Evolutionary conservation across 1,284 basidiomycete species (phyloP), one percentile per base, ranked within the genome.

Genomic region (Ceraceosorus guamensis): DNA sequence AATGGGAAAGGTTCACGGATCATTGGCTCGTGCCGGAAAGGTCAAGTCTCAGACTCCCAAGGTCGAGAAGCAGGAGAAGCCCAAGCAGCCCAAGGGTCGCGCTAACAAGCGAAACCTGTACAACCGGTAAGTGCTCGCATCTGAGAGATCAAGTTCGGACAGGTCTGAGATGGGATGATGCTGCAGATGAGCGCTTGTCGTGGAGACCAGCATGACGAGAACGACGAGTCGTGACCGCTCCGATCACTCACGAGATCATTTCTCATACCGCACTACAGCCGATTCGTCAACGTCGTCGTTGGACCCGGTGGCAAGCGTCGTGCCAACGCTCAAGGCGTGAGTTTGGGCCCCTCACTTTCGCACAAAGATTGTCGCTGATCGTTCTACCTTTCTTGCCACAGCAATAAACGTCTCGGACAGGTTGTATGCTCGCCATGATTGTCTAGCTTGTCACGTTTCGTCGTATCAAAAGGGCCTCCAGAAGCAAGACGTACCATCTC

Each of bases 11-110:
- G 93, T 96, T 82, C 92, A 97, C 88, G 92, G 93, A 81, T 96
- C 92, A 79, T 91, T 97, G 82, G 92, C 92, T 81, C 92, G 93
- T 85, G 92, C 91, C 80, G 92, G 91, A 81, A 96, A 97, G 86
- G 92, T 97, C 85, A 95, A 90, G 83, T 89, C 88, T 75, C 91
- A 95, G 81, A 87, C 86, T 77, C 92, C 92, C 75, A 72, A 70
- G 68, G 91, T 93, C 78, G 91, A 93, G 78, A 85, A 87, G 80
- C 89, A 93, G 82, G 91, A 95, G 83, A 95, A 93, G 87, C 91
- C 91, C 85, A 93, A 93, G 86, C 83, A 81, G 46, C 89, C 89
- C 64, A 92, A 88, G 82, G 91, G 91, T 72, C 89, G 91, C 78
- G 91, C 91, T 66, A 90, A 93, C 86, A 95, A 95, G 85, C 84